Conservation (phyloP, 305 asterid genomes). For the Rubia occidens region DNA sequence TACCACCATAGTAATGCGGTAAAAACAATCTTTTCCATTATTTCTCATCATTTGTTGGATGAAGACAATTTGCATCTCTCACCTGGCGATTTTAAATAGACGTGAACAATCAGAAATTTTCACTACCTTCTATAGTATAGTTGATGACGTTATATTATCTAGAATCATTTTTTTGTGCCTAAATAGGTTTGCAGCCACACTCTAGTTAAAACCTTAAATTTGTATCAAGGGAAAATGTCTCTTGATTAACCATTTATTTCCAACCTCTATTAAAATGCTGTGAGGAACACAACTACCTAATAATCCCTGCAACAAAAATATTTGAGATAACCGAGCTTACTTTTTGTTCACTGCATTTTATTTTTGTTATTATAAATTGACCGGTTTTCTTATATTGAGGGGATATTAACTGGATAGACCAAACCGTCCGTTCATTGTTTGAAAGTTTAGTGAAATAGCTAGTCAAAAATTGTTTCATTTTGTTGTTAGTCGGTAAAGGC, state of each 20-base stretch:
- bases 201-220: neutral
- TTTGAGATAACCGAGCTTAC: neutral
- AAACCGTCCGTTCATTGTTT: no score
- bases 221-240: neutral
- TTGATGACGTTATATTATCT: neutral
- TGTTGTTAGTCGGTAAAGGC: neutral
- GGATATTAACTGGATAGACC: no score
- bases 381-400: neutral
- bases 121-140: neutral
- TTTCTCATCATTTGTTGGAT: neutral
- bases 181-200: neutral
- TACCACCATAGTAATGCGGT: conserved; percentile 89
- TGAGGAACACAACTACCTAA: neutral
- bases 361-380: neutral
- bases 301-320: neutral
- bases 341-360: neutral
- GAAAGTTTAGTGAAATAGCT: neutral
- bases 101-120: neutral
- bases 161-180: neutral
- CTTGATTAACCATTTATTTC: neutral
- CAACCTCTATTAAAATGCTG: neutral
- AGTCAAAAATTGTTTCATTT: neutral
- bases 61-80: neutral
- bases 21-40: conserved; percentile 21
- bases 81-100: neutral